Conservation (phyloP, 768 basidiomycete species). For the Kwoniella europaea region DNA sequence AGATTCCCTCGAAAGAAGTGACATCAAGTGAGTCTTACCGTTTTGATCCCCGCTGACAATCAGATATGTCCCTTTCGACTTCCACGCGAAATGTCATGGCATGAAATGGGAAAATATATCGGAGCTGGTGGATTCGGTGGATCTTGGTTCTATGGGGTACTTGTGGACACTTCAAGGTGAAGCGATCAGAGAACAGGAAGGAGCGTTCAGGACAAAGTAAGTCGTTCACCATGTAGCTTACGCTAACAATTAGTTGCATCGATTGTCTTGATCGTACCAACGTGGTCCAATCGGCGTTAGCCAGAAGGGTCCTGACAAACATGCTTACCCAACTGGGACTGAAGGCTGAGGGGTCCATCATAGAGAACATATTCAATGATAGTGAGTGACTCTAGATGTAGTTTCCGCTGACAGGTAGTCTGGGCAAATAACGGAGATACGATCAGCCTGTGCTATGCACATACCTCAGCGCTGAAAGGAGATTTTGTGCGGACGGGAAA, state of each 20-base stretch:
- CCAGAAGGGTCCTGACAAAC: slow-evolving; percentile 70
- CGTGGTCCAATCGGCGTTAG: slow-evolving; percentile 93
- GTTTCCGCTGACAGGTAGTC: slow-evolving; percentile 61
- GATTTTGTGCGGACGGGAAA: slow-evolving; percentile 78
- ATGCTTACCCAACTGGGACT: slow-evolving; percentile 60
- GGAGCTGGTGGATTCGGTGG: slow-evolving; percentile 72
- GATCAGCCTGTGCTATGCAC: slow-evolving; percentile 81
- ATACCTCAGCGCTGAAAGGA: slow-evolving; percentile 94
- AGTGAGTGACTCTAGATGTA: slow-evolving; percentile 64
- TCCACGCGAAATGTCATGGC: slow-evolving; percentile 88
- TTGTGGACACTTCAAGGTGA: slow-evolving; percentile 77
- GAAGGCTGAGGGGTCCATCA: slow-evolving; percentile 61
- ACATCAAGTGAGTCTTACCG: slow-evolving; percentile 51
- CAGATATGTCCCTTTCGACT: slow-evolving; percentile 70
- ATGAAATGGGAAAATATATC: slow-evolving; percentile 97
- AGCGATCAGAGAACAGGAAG: slow-evolving; percentile 78
- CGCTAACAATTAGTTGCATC: slow-evolving; percentile 71
- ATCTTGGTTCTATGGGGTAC: slow-evolving; percentile 86
- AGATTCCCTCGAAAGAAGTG: slow-evolving; percentile 60
- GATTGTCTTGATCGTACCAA: slow-evolving; percentile 95
- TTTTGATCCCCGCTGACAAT: slow-evolving; percentile 5
- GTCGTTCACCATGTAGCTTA: neutral
- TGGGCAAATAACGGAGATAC: slow-evolving; percentile 99
- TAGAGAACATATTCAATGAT: slow-evolving; percentile 59
- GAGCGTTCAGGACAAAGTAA: slow-evolving; percentile 69